These are phyloP conservation scores for Pseudogymnoascus sp. DNA, from an alignment of 2,329 filamentous ascomycete genomes.

Conservation along the genomic window DNA sequence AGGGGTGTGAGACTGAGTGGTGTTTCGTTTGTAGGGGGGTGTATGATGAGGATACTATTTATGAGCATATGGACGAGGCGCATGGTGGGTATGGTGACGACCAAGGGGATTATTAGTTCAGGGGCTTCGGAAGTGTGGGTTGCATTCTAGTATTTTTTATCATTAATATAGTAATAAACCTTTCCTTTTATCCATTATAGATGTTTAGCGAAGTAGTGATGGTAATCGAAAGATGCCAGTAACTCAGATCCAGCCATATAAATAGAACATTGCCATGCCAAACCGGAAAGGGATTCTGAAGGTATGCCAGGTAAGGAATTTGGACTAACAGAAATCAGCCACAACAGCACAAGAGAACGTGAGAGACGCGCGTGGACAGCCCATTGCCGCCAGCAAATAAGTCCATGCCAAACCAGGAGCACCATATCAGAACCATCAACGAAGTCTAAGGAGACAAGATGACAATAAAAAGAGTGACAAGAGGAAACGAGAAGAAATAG, in stretches of 20 bases:
- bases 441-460: neutral
- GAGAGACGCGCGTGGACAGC: neutral
- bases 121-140: neutral
- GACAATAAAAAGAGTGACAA: neutral
- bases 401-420: neutral
- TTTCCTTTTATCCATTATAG: neutral
- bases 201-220: neutral
- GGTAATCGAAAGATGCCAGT: neutral
- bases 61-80: conserved; percentile 29
- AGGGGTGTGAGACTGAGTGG: conserved; percentile 30
- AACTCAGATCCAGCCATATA: neutral
- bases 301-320: neutral
- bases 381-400: neutral
- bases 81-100: conserved; percentile 24
- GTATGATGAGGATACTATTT: conserved; percentile 25
- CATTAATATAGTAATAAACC: neutral
- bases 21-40: conserved; percentile 33
- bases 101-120: neutral
- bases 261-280: too few relatives aligned
- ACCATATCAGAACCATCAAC: neutral
- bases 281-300: too few relatives aligned
- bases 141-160: neutral
- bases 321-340: neutral
- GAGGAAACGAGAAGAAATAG: neutral
- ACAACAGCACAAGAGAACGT: too few relatives aligned